Conservation (phyloP, 2,329 filamentous ascomycete species). For the Aspergillus sp. region DNA sequence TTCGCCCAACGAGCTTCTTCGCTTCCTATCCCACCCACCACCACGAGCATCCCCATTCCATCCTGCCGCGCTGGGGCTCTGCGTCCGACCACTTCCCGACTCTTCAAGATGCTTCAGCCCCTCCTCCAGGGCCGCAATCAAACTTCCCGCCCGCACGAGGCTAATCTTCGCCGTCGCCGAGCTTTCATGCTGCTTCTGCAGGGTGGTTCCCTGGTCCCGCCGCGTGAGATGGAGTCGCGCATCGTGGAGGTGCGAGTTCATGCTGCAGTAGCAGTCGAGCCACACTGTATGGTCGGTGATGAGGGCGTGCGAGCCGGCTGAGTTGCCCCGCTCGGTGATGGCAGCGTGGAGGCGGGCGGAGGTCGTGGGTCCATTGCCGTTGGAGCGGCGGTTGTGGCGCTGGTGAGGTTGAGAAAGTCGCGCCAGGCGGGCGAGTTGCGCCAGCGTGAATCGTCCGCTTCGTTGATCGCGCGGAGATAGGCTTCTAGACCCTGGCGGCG, state of each 20-base stretch:
- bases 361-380: constrained; percentile 24
- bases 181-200: constrained; percentile 61
- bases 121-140: constrained; percentile 56
- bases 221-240: constrained; percentile 58
- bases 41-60: background rate
- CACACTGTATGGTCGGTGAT: constrained; percentile 57
- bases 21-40: constrained; percentile 27
- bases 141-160: constrained; percentile 55
- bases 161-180: constrained; percentile 59
- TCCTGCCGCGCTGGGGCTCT: constrained; percentile 16
- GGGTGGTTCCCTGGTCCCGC: constrained; percentile 57
- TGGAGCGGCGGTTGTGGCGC: constrained; percentile 31
- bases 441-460: constrained; percentile 56
- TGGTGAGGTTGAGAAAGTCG: constrained; percentile 56
- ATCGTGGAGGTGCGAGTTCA: constrained; percentile 60
- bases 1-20: constrained; percentile 49
- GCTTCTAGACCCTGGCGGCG: constrained; percentile 55
- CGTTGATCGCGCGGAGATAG: constrained; percentile 59
- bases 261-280: constrained; percentile 59
- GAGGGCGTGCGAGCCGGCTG: constrained; percentile 23
- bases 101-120: constrained; percentile 47
- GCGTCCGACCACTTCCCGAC: constrained; percentile 19
- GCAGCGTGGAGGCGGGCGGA: constrained; percentile 42
- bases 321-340: constrained; percentile 36
- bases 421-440: constrained; percentile 56